Evolutionary conservation across 768 basidiomycete species (phyloP).

Genomic region (Mycena rosella): DNA sequence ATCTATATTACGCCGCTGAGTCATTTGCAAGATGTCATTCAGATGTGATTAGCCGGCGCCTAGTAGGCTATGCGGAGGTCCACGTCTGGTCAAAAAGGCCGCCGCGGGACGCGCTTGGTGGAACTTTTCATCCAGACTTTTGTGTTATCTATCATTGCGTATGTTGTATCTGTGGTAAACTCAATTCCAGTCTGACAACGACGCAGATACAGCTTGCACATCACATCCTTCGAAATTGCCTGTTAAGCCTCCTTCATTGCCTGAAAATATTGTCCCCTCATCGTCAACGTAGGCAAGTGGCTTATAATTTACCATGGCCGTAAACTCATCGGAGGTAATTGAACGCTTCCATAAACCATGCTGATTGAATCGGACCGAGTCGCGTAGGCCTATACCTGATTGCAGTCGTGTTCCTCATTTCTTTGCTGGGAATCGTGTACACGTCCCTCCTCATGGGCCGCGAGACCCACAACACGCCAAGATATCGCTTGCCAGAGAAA

Average conservation of each 20-base stretch:
- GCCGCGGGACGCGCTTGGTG: conserved; percentile 1
- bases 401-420: conserved; percentile 42
- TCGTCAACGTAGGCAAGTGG: conserved; percentile 24
- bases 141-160: conserved; percentile 26
- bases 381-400: conserved; percentile 47
- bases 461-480: conserved; percentile 47
- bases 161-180: not conserved
- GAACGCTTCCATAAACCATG: not conserved
- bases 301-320: conserved; percentile 23
- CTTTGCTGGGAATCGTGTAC: conserved; percentile 48
- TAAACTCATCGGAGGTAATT: conserved; percentile 17
- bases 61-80: too few relatives aligned
- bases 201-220: conserved; percentile 15
- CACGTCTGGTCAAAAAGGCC: not conserved
- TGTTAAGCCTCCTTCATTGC: conserved; percentile 6
- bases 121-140: conserved; percentile 23
- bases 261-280: not conserved
- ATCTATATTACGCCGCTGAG: too few relatives aligned
- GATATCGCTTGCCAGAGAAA: conserved; percentile 49
- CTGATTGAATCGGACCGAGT: not conserved
- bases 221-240: conserved; percentile 25
- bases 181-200: not conserved
- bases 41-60: too few relatives aligned
- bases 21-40: too few relatives aligned
- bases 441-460: conserved; percentile 50